Evolutionary conservation across 164 flowering plant genomes (phyloP).

Genomic region (Hamamelis virginiana): DNA sequence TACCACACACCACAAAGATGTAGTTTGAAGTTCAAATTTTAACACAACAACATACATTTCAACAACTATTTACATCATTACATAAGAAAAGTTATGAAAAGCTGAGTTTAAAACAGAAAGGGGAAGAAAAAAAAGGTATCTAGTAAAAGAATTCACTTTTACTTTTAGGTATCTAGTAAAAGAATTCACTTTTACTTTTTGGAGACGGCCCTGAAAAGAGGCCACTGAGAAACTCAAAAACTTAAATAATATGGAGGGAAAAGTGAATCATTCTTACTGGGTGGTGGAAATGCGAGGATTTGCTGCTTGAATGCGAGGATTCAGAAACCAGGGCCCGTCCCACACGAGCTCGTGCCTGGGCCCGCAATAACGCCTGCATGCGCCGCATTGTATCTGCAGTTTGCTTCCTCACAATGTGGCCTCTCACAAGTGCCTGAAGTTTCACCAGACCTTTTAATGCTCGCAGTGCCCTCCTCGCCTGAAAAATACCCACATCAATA

Average conservation of each 20-base stretch:
- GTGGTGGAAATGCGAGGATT: conserved; percentile 36
- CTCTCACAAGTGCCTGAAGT: conserved; percentile 70
- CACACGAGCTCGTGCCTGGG: conserved; percentile 51
- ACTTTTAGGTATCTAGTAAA: no score
- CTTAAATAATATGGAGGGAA: conserved; percentile 3
- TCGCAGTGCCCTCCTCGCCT: conserved; percentile 67
- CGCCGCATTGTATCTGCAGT: conserved; percentile 39
- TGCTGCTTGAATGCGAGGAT: conserved; percentile 40
- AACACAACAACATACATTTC: background rate
- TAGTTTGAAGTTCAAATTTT: background rate
- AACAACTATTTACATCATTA: background rate
- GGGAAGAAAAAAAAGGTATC: conserved; percentile 1
- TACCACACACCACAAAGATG: background rate
- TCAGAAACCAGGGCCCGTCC: conserved; percentile 37
- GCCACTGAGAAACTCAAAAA: background rate
- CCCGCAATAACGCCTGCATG: conserved; percentile 57
- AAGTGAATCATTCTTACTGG: conserved; percentile 28
- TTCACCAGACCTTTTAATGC: conserved; percentile 64
- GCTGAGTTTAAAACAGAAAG: background rate
- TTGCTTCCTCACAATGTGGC: conserved; percentile 61
- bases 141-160: no score
- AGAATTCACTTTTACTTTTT: background rate
- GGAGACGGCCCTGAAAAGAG: background rate
- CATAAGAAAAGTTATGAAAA: background rate
- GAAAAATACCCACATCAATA: conserved; percentile 2